Evolutionary conservation across 768 basidiomycete genomes (phyloP).

Genomic region (Lentinula guzmanii): DNA sequence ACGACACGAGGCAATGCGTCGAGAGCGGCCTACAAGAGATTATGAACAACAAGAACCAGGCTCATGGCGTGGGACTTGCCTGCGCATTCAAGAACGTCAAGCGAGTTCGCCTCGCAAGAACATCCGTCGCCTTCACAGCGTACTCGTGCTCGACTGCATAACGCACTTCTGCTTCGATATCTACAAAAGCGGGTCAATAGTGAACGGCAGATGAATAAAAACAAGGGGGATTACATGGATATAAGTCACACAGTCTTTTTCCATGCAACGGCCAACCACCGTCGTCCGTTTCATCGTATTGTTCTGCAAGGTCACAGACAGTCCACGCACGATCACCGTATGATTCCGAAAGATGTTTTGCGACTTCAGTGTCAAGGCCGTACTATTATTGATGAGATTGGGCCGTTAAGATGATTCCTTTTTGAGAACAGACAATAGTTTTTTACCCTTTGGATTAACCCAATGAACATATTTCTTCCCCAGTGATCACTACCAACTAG

Average conservation of each 20-base stretch:
- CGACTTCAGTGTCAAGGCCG: conserved; percentile 87
- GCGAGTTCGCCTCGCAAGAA: conserved; percentile 87
- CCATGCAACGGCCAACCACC: conserved; percentile 86
- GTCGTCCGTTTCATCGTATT: conserved; percentile 46
- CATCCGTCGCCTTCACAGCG: conserved; percentile 86
- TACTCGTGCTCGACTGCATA: conserved; percentile 90
- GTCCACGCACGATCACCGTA: conserved; percentile 98
- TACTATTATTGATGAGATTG: conserved; percentile 40
- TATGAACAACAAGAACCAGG: background rate
- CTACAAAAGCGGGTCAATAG: conserved; percentile 22
- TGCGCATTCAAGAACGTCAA: conserved; percentile 90
- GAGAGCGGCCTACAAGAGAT: conserved; percentile 42
- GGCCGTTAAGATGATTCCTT: background rate
- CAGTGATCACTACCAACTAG: conserved; percentile 92
- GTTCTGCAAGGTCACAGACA: conserved; percentile 70
- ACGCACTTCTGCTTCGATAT: conserved; percentile 89
- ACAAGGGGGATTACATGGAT: conserved; percentile 56
- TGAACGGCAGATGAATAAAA: background rate
- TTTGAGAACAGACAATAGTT: conserved; percentile 9
- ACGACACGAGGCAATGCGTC: conserved; percentile 82
- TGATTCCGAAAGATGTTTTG: conserved; percentile 86
- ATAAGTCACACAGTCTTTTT: conserved; percentile 57
- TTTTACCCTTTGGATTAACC: conserved; percentile 81
- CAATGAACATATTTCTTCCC: conserved; percentile 96
- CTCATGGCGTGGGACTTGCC: conserved; percentile 23